Evolutionary conservation across 768 basidiomycete species (phyloP), one percentile per base, ranked within the genome.

Genomic region (Daedaleopsis sinensis): DNA sequence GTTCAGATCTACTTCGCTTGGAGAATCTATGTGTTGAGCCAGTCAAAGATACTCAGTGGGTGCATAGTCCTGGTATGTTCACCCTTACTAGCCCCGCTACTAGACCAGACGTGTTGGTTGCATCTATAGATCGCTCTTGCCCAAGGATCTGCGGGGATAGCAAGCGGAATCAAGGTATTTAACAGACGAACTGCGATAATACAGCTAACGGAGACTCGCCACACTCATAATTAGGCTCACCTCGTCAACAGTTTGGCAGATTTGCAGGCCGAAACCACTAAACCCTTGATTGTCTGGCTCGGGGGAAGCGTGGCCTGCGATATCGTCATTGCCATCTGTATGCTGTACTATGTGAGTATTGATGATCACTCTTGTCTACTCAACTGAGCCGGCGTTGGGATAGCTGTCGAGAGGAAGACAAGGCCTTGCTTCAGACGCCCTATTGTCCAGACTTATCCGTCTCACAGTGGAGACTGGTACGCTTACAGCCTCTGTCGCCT

Each of bases 1-100:
- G 63, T 61, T 8, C 63, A 65, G 27, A 19, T 44, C 13, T 61
- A 61, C 47, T 65, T 53, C 52, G 50, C 59, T 5, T 65, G 63
- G 63, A 18, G 63, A 38, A 55, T 61, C 21, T 49, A 42, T n/a
- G 53, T 55, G 3, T 27, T 61, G 16, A 39, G 47, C 19, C 18
- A 35, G 35, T 52, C 42, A 10, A n/a, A 13, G 18, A 12, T 35
- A 11, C 19, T 59, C 2, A n/a, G 24, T 9, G 42, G 24, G 24
- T 36, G 36, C 27, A 43, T 59, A 35, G 24, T 43, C 21, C 13
- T 53, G 36, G 55, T 53, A 42, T 37, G 52, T 15, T n/a, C 19
- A 3, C 2, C 47, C 47, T 5, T 5, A 18, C 12, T 24, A 3
- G 19, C 2, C n/a, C 3, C 23, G n/a, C 3, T 23, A 21, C 5